These are phyloP conservation scores for Alternaria panax DNA, from an alignment of 2,329 filamentous ascomycete species.

Conservation along the genomic window DNA sequence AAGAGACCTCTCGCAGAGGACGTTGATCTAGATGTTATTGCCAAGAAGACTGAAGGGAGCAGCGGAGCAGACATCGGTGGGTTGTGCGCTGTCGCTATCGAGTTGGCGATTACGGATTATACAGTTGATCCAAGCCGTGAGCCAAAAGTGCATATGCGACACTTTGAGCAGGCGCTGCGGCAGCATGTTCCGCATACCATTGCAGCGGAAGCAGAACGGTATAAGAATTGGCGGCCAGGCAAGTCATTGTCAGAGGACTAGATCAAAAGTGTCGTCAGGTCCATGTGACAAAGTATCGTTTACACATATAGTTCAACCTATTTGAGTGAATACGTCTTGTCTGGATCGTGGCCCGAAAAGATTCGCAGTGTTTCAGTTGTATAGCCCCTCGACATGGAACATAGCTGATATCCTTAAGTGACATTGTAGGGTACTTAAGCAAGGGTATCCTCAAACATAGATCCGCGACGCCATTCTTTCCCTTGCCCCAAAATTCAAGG, in stretches of 20 bases:
- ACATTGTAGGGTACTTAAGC: not conserved
- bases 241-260: constrained; percentile 37
- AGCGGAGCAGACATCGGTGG: constrained; percentile 84
- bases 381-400: not conserved
- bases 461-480: not conserved
- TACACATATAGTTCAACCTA: not conserved
- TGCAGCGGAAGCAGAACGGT: constrained; percentile 53
- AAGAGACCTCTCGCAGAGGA: constrained; percentile 67
- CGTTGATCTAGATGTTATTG: constrained; percentile 71
- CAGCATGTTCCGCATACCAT: constrained; percentile 54
- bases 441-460: not conserved
- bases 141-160: constrained; percentile 54
- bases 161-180: constrained; percentile 55
- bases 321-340: not conserved
- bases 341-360: not conserved
- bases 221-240: constrained; percentile 51
- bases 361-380: not conserved
- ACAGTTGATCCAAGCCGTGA: constrained; percentile 29
- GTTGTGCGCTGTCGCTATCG: constrained; percentile 56
- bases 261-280: not conserved
- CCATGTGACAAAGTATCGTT: not conserved
- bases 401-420: not conserved
- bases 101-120: constrained; percentile 45
- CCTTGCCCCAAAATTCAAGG: not conserved
- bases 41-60: constrained; percentile 73